A percentile compares a stretch with the other conserved stretches of the same genome.
phyloP scores from a whole-genome alignment of 1,139 yeast species.

The Candida smagusa region DNA sequence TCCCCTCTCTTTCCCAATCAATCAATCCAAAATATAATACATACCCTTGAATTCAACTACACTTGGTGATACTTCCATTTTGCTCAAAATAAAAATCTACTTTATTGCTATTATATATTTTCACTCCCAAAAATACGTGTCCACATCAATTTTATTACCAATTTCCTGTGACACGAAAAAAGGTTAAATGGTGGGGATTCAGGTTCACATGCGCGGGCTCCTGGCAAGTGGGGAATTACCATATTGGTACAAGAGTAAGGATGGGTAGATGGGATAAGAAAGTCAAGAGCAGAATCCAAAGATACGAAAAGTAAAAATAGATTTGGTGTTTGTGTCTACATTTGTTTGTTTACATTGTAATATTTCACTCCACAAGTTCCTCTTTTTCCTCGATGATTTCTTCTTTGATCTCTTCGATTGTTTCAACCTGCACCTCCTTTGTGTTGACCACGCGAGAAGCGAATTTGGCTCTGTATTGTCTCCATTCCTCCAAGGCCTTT shows the following conservation, averaged over 20 bases:
- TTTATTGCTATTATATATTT: neutral
- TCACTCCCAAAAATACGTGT: slow-evolving; percentile 7
- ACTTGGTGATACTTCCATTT: slow-evolving; percentile 61
- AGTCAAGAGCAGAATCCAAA: no score
- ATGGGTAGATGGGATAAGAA: no score
- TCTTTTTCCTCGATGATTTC: slow-evolving; percentile 75
- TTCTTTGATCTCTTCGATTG: slow-evolving; percentile 64
- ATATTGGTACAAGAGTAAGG: no score
- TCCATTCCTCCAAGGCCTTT: slow-evolving; percentile 83
- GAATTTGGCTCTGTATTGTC: slow-evolving; percentile 64
- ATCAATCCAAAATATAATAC: slow-evolving; percentile 25
- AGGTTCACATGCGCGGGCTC: no score
- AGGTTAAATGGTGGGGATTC: neutral
- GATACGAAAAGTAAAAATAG: no score
- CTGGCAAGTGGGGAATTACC: no score
- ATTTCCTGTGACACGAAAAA: neutral
- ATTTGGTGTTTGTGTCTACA: no score
- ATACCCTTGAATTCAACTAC: slow-evolving; percentile 71
- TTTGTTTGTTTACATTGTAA: slow-evolving; percentile 2
- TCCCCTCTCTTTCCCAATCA: neutral
- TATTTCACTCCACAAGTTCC: slow-evolving; percentile 61
- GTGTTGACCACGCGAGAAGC: slow-evolving; percentile 47
- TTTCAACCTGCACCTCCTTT: slow-evolving; percentile 58
- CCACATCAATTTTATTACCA: slow-evolving; percentile 7
- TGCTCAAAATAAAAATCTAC: slow-evolving; percentile 8